A percentile compares a stretch with the other conserved stretches of the same genome.
Evolutionary conservation across 2,329 filamentous ascomycete species (phyloP).

Genomic region (Fusarium subtropicale): DNA sequence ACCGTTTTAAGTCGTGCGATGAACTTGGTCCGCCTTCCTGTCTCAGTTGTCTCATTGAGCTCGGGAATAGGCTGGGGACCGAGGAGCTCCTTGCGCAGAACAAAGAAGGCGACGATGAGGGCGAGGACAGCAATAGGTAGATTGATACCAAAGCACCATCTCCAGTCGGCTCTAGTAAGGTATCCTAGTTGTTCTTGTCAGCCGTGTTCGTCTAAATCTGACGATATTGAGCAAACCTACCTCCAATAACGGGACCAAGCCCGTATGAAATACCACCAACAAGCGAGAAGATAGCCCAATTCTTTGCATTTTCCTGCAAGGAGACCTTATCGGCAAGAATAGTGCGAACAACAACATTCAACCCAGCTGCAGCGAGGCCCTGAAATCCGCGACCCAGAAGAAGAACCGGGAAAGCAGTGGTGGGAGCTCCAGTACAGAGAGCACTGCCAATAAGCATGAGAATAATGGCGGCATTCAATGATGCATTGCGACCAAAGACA

Average conservation of each 20-base stretch:
- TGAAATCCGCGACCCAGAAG: conserved; percentile 73
- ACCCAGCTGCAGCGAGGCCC: conserved; percentile 70
- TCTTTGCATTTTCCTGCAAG: conserved; percentile 69
- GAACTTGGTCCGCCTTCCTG: conserved; percentile 52
- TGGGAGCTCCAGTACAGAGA: conserved; percentile 69
- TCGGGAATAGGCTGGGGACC: conserved; percentile 62
- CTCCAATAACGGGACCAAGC: conserved; percentile 71
- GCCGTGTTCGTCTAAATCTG: neutral
- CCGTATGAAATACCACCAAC: conserved; percentile 70
- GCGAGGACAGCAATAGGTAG: conserved; percentile 66
- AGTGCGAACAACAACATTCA: conserved; percentile 70
- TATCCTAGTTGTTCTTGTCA: conserved; percentile 51
- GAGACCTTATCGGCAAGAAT: conserved; percentile 75
- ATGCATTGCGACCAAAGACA: conserved; percentile 71
- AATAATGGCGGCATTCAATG: conserved; percentile 67
- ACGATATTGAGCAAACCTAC: conserved; percentile 21
- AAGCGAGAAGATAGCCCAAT: conserved; percentile 71
- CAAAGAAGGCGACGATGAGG: conserved; percentile 64
- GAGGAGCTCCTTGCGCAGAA: conserved; percentile 70
- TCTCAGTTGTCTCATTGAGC: conserved; percentile 55
- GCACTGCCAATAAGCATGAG: conserved; percentile 70
- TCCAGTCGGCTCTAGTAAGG: conserved; percentile 67
- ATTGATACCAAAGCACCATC: conserved; percentile 75
- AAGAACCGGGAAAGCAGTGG: conserved; percentile 66
- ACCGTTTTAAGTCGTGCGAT: conserved; percentile 62